Evolutionary conservation across 169 alveolate species (phyloP), one percentile per base, ranked within the genome.

Genomic region (Plasmodium vivax): DNA sequence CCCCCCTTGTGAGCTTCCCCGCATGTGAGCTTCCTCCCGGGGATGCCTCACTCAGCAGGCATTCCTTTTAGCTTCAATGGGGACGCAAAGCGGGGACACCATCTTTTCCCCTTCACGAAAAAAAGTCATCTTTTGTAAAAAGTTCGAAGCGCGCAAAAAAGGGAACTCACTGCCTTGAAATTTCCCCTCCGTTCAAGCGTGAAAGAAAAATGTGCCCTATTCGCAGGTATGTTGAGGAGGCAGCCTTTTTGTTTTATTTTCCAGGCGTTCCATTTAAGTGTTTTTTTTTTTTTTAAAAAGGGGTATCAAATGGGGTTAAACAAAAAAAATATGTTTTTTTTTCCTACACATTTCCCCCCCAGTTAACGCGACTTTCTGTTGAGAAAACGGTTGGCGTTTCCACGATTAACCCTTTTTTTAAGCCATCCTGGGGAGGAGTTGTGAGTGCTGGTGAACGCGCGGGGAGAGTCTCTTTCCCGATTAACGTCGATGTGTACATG

Each of bases 211-310:
- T 80, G 16, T 38, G 41, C 27, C 56, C 32, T 80, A 36, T 51
- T 34, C 30, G 32, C 36, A 43, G 32, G 16, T 80, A 74, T 80
- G 58, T 14, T 80, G 62, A 41, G 23, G 45, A 80, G 32, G 47
- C n/a, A 80, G 41, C 62, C 14, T 45, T 80, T 2, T 5, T 80
- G 32, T 45, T 36, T 80, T 32, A 80, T 80, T 80, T 80, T 80
- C 85, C 85, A 80, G 32, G 56, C 51, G 85, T 34, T 45, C 58
- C 23, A n/a, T n/a, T 80, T 30, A 68, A 68, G 12, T 58, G 12
- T 6, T 19, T 82, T 47, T 82, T 82, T 34, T 82, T 82, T 82
- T 34, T 41, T 82, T 45, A 56, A 34, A 51, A 82, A 82, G 34
- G 27, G 34, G 75, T 62, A 27, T 14, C 9, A 62, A 62, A 19